These are phyloP conservation scores for Chloris gayana DNA, from an alignment of 176 grass and related monocot species.

Conservation along the genomic window DNA sequence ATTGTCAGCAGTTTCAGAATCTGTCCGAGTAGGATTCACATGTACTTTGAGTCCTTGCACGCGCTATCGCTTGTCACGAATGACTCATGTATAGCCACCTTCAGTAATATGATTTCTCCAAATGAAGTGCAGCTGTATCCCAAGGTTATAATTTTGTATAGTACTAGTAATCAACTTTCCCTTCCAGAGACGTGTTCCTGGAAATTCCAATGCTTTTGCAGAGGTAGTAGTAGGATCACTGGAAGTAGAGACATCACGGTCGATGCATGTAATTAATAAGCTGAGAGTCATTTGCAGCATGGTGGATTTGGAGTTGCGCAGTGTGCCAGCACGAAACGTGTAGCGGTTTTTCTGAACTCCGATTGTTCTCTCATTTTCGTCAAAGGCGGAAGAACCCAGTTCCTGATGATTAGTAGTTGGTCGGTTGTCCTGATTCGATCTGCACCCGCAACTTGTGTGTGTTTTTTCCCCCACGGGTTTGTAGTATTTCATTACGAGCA, in stretches of 20 bases:
- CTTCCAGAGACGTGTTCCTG: too few species aligned
- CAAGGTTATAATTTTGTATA: background rate
- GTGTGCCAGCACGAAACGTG: background rate
- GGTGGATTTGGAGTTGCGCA: too few species aligned
- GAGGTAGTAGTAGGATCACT: background rate
- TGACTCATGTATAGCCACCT: constrained; percentile 12
- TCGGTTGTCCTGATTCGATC: constrained; percentile 31
- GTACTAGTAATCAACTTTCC: background rate
- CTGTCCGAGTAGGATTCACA: constrained; percentile 44
- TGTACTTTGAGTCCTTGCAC: constrained; percentile 5
- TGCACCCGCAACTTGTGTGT: background rate
- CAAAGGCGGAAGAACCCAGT: constrained; percentile 8
- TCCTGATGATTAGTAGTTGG: background rate
- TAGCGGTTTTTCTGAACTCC: background rate
- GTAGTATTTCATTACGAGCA: background rate
- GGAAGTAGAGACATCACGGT: background rate
- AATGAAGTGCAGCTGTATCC: background rate
- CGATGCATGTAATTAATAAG: too few species aligned
- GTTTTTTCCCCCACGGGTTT: background rate
- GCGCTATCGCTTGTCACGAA: background rate
- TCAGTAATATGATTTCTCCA: background rate
- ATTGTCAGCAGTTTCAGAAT: constrained; percentile 10
- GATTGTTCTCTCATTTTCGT: background rate
- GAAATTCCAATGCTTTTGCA: background rate
- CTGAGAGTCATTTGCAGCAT: too few species aligned